Evolutionary conservation across 179 eudicot genomes (phyloP).

Genomic region (Vitellaria paradoxa): DNA sequence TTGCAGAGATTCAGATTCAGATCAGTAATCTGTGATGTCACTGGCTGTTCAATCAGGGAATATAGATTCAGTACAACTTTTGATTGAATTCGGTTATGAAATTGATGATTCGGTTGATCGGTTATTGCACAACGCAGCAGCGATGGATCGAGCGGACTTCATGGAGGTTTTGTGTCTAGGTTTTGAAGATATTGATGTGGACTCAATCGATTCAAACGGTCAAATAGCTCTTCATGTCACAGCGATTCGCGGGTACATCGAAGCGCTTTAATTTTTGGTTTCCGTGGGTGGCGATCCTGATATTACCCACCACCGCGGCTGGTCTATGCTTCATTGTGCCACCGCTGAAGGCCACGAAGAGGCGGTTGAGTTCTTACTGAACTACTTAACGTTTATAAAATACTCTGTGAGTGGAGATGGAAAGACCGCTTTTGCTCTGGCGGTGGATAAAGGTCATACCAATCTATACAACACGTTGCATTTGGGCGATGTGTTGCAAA

Average conservation of each 20-base stretch:
- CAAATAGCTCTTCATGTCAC: slow-evolving; percentile 41
- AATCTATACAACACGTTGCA: slow-evolving; percentile 27
- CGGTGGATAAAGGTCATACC: slow-evolving; percentile 28
- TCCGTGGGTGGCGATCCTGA: slow-evolving; percentile 33
- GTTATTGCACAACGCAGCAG: slow-evolving; percentile 36
- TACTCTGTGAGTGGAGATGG: slow-evolving; percentile 30
- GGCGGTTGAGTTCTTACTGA: slow-evolving; percentile 23
- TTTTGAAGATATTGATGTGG: slow-evolving; percentile 25
- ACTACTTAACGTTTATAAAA: slow-evolving; percentile 21
- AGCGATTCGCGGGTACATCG: slow-evolving; percentile 24
- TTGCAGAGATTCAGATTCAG: slow-evolving; percentile 7
- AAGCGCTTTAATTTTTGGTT: slow-evolving; percentile 28
- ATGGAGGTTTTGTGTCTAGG: slow-evolving; percentile 28
- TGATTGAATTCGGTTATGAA: slow-evolving; percentile 29
- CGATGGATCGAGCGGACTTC: slow-evolving; percentile 26
- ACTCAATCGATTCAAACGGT: slow-evolving; percentile 28
- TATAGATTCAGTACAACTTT: slow-evolving; percentile 14
- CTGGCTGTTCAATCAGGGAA: slow-evolving; percentile 34
- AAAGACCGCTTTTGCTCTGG: slow-evolving; percentile 39
- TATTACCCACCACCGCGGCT: slow-evolving; percentile 21
- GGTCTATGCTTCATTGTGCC: slow-evolving; percentile 42
- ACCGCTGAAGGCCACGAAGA: slow-evolving; percentile 26
- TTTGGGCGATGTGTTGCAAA: slow-evolving; percentile 33
- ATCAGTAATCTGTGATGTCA: slow-evolving; percentile 22
- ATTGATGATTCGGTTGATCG: slow-evolving; percentile 24